Base-by-base conservation (phyloP, 148 eudicot species). In the Talinum fruticosum region DNA sequence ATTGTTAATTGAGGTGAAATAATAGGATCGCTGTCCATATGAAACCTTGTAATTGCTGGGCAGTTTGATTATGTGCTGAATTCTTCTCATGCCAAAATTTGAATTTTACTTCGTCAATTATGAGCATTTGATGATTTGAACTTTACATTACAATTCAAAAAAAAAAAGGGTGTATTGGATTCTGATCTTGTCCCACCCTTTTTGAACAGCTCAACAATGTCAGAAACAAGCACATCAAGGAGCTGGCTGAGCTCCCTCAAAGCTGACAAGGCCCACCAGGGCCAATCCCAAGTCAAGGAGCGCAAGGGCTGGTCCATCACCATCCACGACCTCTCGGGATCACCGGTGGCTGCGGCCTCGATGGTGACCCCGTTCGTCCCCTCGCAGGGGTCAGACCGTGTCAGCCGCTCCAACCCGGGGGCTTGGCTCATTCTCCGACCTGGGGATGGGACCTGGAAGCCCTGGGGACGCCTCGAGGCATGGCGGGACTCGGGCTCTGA, bases 341-440 rank as follows among this genome's bases (percentile, higher is more conserved):
- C 97, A 3, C 94, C 97, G 0, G 97, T 95, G 0, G 98, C 98
- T 0, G 85, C 89, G 0, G 98, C 98, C 0, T 95, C 98, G 1
- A 92, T 95, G 96, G 96, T 91, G 6, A 95, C 98, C 49, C 98
- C 99, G 0, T 95, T 95, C 68, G 98, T 95, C 45, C 96, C 98
- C 5, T 90, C 93, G 1, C 90, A 82, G 0, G 96, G 96, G 24
- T 81, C 92, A 34, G 89, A 92, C 53, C 81, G 85, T 36, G 98
- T 95, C 54, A 82, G 89, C 87, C 79, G 79, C 8, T 88, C 97
- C 10, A 94, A 92, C 83, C 97, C 98, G 2, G 99, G 97, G 21
- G 94, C 97, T 6, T 94, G 98, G 98, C 92, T 94, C 72, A 90
- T 94, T 78, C 88, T 94, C 44, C 89, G 92, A 14, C 97, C 98